Evolutionary conservation across 441 rosid genomes (phyloP), one percentile per base, ranked within the genome.

Genomic region (Populus hybrid): DNA sequence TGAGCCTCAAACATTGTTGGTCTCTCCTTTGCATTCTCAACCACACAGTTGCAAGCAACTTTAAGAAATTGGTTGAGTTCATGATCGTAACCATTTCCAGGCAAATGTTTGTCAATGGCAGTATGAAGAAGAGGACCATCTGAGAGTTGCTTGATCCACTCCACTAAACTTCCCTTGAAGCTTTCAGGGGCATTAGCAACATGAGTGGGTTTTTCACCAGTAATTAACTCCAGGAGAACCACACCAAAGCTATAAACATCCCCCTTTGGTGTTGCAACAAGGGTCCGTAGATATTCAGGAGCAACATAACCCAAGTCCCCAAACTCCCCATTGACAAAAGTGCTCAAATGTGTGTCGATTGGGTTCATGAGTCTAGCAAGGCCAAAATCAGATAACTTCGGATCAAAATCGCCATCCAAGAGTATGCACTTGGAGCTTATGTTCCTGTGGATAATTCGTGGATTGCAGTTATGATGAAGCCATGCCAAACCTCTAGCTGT

Each of bases 271-370:
- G 99, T 93, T 38, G 99, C 99, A 40, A 90, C 85, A 50, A 95
- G 88, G 32, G 99, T 95, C 79, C 95, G 87, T n/a, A 90, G 34
- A 38, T 95, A 93, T 85, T 95, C 98, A 0, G 99, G 99, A 76
- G 99, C 98, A 73, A 91, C 98, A 73, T 93, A 95, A 78, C 95
- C 98, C 73, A 91, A 80, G 83, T 91, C 99, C 54, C 99, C 98
- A 69, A 92, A 93, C 69, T 93, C 98, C 30, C 99, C 98, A 82
- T 93, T 95, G 78, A 95, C 98, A 5, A 93, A 95, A 66, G 97
- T 89, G 82, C 98, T 91, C 81, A 93, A 74, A 84, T 93, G 96
- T 0, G 96, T 92, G 77, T 95, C 97, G 28, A 92, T 80, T 4
- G 97, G 99, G 80, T 91, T 91, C 97, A 95, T 93, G 70, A 95